These are phyloP conservation scores for Triticum turgidum DNA, from an alignment of 176 grass and related monocot genomes.

Conservation along the genomic window DNA sequence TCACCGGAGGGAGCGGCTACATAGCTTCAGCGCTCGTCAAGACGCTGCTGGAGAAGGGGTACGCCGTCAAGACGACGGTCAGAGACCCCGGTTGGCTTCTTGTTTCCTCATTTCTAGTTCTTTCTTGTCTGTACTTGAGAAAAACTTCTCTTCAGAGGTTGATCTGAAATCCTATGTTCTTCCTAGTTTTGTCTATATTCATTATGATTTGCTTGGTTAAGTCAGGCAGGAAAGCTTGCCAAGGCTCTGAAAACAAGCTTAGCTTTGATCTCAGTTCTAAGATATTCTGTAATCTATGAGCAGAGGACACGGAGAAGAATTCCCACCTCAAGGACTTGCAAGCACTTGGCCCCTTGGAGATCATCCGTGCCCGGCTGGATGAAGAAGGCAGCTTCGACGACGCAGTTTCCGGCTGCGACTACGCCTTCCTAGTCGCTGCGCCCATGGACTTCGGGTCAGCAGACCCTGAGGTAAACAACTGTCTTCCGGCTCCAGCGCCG, in stretches of 20 bases:
- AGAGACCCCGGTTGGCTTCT: constrained; percentile 58
- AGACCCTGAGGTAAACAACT: constrained; percentile 7
- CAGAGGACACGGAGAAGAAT: not conserved
- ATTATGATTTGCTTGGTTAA: no score
- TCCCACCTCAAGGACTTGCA: not conserved
- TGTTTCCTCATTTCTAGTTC: not conserved
- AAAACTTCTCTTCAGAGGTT: no score
- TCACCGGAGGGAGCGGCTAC: constrained; percentile 72
- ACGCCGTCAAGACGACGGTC: constrained; percentile 70
- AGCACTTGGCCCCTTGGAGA: not conserved
- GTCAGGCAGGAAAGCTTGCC: no score
- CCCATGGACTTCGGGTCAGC: constrained; percentile 11
- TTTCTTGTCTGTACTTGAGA: no score
- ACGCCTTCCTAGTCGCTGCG: constrained; percentile 33
- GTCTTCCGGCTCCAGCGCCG: no score
- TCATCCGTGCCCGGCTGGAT: not conserved
- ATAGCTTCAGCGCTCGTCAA: constrained; percentile 62
- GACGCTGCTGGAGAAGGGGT: constrained; percentile 61
- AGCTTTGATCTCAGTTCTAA: not conserved
- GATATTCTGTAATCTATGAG: not conserved
- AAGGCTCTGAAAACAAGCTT: not conserved
- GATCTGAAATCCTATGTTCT: no score
- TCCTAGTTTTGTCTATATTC: no score
- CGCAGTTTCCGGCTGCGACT: not conserved
- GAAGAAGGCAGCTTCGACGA: constrained; percentile 36